Percentiles rank a stretch among this genome's conserved stretches.
Evolutionary conservation across 176 grass and related monocot genomes (phyloP).

Genomic region (Puya raimondii): DNA sequence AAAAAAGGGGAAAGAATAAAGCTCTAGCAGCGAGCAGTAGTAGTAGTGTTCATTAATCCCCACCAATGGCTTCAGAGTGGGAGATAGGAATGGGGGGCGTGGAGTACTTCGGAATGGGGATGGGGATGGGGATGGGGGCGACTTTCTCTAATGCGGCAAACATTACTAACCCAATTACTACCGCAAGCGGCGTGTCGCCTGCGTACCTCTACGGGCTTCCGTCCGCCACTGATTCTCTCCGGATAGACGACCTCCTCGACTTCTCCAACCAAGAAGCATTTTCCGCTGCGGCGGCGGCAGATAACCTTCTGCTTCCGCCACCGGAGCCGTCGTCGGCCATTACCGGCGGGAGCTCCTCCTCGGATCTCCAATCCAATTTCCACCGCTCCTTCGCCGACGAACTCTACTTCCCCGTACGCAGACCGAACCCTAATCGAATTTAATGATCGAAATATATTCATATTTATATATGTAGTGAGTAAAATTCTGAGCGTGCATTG

Average conservation of each 20-base stretch:
- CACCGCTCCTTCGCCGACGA: conserved; percentile 69
- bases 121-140: conserved; percentile 4
- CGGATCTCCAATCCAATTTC: conserved; percentile 37
- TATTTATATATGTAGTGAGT: conserved; percentile 1
- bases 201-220: conserved; percentile 55
- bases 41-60: conserved; percentile 16
- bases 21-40: conserved; percentile 1
- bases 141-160: not conserved
- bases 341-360: conserved; percentile 33
- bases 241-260: conserved; percentile 68
- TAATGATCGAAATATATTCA: not conserved
- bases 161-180: conserved; percentile 7
- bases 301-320: conserved; percentile 12
- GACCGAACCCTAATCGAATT: not conserved
- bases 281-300: conserved; percentile 10
- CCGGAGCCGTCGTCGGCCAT: conserved; percentile 29
- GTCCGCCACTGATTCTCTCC: conserved; percentile 44
- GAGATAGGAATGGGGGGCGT: conserved; percentile 63
- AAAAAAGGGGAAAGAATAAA: not conserved
- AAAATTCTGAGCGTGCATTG: conserved; percentile 1
- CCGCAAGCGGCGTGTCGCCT: conserved; percentile 14
- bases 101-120: conserved; percentile 54
- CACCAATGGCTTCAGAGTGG: conserved; percentile 73
- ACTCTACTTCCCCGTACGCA: conserved; percentile 91
- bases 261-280: conserved; percentile 77